Base-by-base conservation (phyloP, 1,284 basidiomycete species). In the Cryptococcus hybrid region DNA sequence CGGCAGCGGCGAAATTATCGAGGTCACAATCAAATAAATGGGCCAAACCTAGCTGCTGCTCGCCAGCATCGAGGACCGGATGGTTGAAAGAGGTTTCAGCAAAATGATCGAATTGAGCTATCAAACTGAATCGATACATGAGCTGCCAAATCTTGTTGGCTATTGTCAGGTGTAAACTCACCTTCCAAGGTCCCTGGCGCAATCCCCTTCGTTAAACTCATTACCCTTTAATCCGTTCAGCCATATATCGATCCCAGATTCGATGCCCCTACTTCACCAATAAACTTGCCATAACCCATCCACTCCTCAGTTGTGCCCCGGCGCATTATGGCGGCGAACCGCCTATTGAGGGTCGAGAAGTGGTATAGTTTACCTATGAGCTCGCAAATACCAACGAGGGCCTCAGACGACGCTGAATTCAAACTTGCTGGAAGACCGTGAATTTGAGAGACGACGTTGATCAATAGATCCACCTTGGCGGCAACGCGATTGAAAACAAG, bases 191-290 rank as follows among this genome's bases (percentile, higher is more conserved):
- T 97, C 94, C 64, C 83, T 86, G 13, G 89, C 90, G 76, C 93
- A 97, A 65, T 96, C 92, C 76, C 87, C 84, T 77, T 95, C 94
- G 45, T 88, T 84, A 79, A 99, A 92, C 75, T 92, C 92, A 65
- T 97, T 92, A 47, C 86, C 82, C 48, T 89, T 83, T 12, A 96
- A 80, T 37, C 88, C 82, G 53, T 89, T 88, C 58, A 98, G 85
- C 74, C 95, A 95, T 76, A 88, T 86, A 69, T 99, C 93, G 54
- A 99, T 84, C 45, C 89, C 85, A 73, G 88, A 89, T 80, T 99
- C 95, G 73, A 97, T 85, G 24, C 24, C 0, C 85, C 84, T 42
- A 97, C 84, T 62, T 99, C 95, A 7, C 84, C 83, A 64, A 86
- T 91, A 35, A 96, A 83, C 36, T 89, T 84, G 1, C 93, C 95